Base-by-base conservation (phyloP, 805 yeast species). In the Myxozyma nipponensis region DNA sequence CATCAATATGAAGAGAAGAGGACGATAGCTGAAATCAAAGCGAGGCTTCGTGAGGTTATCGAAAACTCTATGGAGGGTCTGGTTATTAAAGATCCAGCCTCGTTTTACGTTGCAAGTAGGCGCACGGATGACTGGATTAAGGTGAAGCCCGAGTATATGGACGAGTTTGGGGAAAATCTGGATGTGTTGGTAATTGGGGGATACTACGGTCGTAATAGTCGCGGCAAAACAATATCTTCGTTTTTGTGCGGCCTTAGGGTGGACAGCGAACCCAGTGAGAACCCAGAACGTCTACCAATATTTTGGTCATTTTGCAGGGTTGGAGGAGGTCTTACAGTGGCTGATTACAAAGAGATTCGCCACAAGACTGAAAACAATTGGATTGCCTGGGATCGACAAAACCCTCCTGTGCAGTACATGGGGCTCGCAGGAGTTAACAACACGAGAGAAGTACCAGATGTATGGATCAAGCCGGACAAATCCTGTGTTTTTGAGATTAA, bases 111-210 rank as follows among this genome's bases (percentile, higher is more conserved):
- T 2, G 73, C 85, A 15, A 86, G 80, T n/a, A 76, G 75, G 30
- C 69, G 88, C 44, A 73, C 75, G 39, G 77, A 76, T 17, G 68
- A 74, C n/a, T 91, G 97, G 96, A 71, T 88, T 15, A 91, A 91
- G 62, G 77, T 91, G 1, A 91, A 91, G 65, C 98, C 98, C 0
- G 96, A 90, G 59, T 90, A 89, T 63, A 70, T 89, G 46, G 84
- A 81, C 48, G 87, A 84, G 51, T 84, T 85, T 66, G 96, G 96
- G 7, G 95, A 89, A 26, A 85, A 86, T 61, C 71, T 89, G 54
- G 98, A 91, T 66, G 65, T 89, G 42, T 72, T 82, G 2, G 77
- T 91, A 0, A 81, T 90, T 50, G 98, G 97, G 0, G 83, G 82
- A 48, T 81, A 78, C 49, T 81, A 81, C 17, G 88, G 87, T 0